Evolutionary conservation across 208 protist species (phyloP).

Genomic region (Crithidia acanthocephali): DNA sequence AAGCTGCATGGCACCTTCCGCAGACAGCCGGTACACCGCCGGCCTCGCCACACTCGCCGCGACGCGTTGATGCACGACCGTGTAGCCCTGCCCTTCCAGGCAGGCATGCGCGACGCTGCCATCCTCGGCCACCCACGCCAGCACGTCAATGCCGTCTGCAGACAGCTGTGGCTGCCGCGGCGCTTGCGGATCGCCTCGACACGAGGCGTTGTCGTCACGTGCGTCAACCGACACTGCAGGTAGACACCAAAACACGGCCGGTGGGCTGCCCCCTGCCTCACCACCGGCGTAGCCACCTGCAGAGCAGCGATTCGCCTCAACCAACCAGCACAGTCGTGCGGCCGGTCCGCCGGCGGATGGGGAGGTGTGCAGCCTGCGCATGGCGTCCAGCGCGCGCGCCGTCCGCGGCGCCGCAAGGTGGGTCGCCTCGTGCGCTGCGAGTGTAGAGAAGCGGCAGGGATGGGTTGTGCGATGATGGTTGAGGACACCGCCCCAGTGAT

Average conservation of each 20-base stretch:
- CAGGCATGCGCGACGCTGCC: conserved; percentile 47
- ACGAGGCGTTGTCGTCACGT: no score
- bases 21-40: conserved; percentile 31
- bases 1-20: conserved; percentile 2
- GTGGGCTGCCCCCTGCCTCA: conserved; percentile 42
- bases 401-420: conserved; percentile 34
- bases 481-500: conserved; percentile 25
- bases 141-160: conserved; percentile 21
- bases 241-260: conserved; percentile 75
- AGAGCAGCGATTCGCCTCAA: conserved; percentile 17
- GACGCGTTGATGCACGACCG: conserved; percentile 53
- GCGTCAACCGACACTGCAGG: background rate
- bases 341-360: background rate
- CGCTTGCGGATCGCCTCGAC: no score
- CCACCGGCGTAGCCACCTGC: conserved; percentile 43
- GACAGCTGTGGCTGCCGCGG: no score
- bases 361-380: conserved; percentile 24
- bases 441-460: conserved; percentile 26
- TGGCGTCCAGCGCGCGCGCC: conserved; percentile 20
- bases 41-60: conserved; percentile 39
- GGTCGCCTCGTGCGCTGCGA: conserved; percentile 19
- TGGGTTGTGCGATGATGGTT: conserved; percentile 15
- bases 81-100: conserved; percentile 51
- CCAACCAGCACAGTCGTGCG: conserved; percentile 49
- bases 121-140: conserved; percentile 76